Evolutionary conservation across 257 asterid genomes (phyloP), one percentile per base, ranked within the genome.

Genomic region (Verbena officinalis): DNA sequence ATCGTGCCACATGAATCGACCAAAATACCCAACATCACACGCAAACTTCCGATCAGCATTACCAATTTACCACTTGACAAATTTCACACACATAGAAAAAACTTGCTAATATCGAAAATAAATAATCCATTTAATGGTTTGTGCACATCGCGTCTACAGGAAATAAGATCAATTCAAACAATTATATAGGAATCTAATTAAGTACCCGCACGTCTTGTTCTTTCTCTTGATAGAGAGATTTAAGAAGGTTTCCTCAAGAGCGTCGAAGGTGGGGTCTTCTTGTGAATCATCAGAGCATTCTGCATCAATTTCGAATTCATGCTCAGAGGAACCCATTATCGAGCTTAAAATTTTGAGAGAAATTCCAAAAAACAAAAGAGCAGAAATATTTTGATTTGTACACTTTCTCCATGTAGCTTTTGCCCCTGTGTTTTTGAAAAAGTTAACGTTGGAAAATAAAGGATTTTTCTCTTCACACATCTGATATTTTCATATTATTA

Each of bases 201-300:
- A 53, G 9, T 68, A 81, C 89, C 67, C 51, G 70, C 65, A 51
- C 70, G 59, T 31, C 14, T 75, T 66, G 19, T 57, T 9, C 65
- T 73, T 75, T 52, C 59, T 59, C 55, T 65, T 72, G 68, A 88
- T 67, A 62, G 93, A 77, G 59, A 91, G 85, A 49, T 75, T 74
- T 15, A 90, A 84, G 43, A 88, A 64, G 34, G 69, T 59, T 40
- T 80, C 88, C 76, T 82, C 91, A 34, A 76, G 46, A 61, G 64
- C 38, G 39, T 70, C 81, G 53, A 86, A 86, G 65, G 46, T 57
- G 19, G 96, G 95, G 30, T 84, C 96, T 8, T 73, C 67, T 22
- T 40, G 75, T 4, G 90, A 80, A 69, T 83, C 89, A 68, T 88
- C 89, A 10, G 96, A 83, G 27, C 72, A 76, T 34, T 62, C 70